Evolutionary conservation across 345 rosid genomes (phyloP).

Genomic region (Syzygium aromaticum): DNA sequence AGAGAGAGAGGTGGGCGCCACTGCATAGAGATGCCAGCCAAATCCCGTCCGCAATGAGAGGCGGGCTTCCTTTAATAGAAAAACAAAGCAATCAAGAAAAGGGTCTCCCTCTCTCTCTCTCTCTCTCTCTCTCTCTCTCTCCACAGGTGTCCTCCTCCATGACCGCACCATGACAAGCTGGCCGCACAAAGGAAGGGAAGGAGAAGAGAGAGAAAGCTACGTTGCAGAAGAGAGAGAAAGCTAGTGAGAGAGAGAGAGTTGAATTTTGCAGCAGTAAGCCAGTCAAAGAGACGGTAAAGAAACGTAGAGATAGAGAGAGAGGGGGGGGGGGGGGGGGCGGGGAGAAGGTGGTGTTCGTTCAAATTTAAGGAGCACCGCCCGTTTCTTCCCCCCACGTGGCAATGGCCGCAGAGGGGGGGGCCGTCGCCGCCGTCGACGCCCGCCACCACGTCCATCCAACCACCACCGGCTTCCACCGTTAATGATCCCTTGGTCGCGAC

Average conservation of each 20-base stretch:
- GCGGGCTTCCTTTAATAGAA: not conserved
- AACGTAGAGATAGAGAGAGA: not conserved
- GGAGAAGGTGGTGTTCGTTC: not conserved
- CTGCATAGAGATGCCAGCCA: not conserved
- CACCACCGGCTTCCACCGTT: not conserved
- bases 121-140: not conserved
- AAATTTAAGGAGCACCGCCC: conserved; percentile 1
- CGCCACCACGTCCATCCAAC: too few species aligned
- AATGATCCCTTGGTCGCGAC: not conserved
- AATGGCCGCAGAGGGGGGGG: too few species aligned
- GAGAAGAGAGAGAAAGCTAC: too few species aligned
- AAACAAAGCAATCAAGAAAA: not conserved
- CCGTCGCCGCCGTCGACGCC: too few species aligned
- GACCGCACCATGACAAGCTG: not conserved
- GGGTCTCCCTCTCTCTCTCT: too few species aligned
- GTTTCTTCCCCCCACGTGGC: not conserved
- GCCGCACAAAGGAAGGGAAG: not conserved
- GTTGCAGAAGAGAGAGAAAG: not conserved
- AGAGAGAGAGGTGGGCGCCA: not conserved
- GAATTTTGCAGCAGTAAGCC: not conserved
- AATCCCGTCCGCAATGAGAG: not conserved
- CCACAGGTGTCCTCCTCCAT: not conserved
- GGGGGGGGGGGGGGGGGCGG: not conserved
- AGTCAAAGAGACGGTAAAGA: not conserved
- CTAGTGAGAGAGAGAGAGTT: not conserved